Evolutionary conservation across 192 early-diverging fungal genomes (phyloP).

Genomic region (Mortierella claussenii): DNA sequence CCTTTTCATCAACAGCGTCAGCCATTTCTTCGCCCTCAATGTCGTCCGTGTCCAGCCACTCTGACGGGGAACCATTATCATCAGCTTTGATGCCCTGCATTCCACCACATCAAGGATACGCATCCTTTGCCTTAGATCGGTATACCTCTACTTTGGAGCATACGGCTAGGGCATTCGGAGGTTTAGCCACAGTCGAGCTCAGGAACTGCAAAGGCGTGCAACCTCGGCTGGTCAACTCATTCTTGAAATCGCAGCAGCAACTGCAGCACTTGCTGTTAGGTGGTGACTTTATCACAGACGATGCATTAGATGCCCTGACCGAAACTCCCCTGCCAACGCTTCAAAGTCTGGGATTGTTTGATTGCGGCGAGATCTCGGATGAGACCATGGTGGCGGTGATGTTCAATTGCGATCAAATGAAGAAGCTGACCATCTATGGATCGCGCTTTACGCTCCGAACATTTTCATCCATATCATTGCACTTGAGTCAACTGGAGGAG

Average conservation of each 20-base stretch:
- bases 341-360: slow-evolving; percentile 6
- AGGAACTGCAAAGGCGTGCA: slow-evolving; percentile 24
- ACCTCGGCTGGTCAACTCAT: slow-evolving; percentile 5
- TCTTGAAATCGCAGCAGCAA: slow-evolving; percentile 16
- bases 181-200: slow-evolving; percentile 22
- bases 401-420: slow-evolving; percentile 42
- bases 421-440: slow-evolving; percentile 30
- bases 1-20: slow-evolving; percentile 13
- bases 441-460: slow-evolving; percentile 39
- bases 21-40: slow-evolving; percentile 30
- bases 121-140: slow-evolving; percentile 16
- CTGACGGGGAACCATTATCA: slow-evolving; percentile 3
- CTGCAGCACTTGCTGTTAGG: slow-evolving; percentile 29
- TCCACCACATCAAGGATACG: neutral
- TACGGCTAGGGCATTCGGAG: neutral
- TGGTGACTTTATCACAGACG: slow-evolving; percentile 35
- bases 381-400: slow-evolving; percentile 47
- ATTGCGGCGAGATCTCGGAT: slow-evolving; percentile 45
- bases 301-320: slow-evolving; percentile 20
- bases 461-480: slow-evolving; percentile 32
- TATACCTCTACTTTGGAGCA: slow-evolving; percentile 8
- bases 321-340: slow-evolving; percentile 12
- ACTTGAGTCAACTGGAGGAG: slow-evolving; percentile 31
- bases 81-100: slow-evolving; percentile 1
- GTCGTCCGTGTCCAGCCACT: slow-evolving; percentile 22